A percentile compares a stretch with the other conserved stretches of the same genome.
Evolutionary conservation across 2,329 filamentous ascomycete genomes (phyloP).

Genomic region (Thermoascus crustaceus): DNA sequence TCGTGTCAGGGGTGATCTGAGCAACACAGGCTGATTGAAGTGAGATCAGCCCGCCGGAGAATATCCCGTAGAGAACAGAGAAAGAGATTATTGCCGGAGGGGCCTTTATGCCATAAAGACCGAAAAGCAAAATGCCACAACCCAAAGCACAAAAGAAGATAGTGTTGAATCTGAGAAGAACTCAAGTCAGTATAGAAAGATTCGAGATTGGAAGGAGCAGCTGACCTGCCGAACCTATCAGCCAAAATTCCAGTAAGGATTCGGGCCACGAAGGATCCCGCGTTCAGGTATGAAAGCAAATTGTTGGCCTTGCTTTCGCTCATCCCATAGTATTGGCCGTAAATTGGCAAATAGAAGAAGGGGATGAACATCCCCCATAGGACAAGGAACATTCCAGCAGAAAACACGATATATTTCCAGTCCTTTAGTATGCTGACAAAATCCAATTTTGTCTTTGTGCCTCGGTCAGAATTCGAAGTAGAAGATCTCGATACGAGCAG

Average conservation of each 20-base stretch:
- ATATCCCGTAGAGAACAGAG: not conserved
- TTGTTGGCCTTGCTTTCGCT: not conserved
- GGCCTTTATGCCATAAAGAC: not conserved
- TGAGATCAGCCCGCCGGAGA: constrained; percentile 5
- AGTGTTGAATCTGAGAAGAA: not conserved
- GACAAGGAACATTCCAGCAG: not conserved
- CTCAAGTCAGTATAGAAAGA: not conserved
- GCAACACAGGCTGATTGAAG: constrained; percentile 6
- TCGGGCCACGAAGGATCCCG: not conserved
- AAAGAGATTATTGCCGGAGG: not conserved
- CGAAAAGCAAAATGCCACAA: not conserved
- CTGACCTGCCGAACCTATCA: not conserved
- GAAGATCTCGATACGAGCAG: not conserved
- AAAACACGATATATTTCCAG: not conserved
- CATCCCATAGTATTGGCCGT: not conserved
- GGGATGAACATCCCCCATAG: constrained; percentile 2
- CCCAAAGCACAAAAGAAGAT: not conserved
- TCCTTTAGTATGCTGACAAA: constrained; percentile 1
- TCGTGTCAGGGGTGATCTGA: constrained; percentile 5
- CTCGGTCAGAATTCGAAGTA: not conserved
- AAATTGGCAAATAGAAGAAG: not conserved
- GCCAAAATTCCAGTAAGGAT: not conserved
- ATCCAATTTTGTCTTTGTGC: not conserved
- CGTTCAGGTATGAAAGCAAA: constrained; percentile 1
- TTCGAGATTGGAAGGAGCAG: not conserved